Evolutionary conservation across 177 flowering plant species (phyloP).

Genomic region (Vitis hybrid): DNA sequence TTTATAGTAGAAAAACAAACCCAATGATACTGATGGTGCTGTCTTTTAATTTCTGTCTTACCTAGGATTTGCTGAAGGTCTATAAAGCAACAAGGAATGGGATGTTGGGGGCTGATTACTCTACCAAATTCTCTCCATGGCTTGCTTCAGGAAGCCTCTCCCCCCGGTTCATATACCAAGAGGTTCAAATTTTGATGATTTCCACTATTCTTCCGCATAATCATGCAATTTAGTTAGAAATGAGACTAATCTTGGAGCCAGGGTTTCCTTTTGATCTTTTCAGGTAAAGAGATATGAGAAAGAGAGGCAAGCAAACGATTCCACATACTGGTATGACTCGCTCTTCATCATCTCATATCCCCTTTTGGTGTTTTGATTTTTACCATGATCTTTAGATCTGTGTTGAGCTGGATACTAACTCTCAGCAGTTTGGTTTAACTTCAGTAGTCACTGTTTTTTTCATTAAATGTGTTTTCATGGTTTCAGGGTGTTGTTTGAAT

Average conservation of each 20-base stretch:
- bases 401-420: background rate
- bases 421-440: too few relatives aligned
- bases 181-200: conserved; percentile 37
- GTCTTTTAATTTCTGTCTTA: background rate
- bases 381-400: background rate
- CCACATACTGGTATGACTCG: conserved; percentile 80
- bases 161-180: conserved; percentile 75
- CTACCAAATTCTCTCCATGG: conserved; percentile 98
- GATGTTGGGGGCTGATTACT: conserved; percentile 90
- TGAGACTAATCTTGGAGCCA: conserved; percentile 1
- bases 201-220: background rate
- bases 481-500: conserved; percentile 89
- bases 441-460: background rate
- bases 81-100: conserved; percentile 92
- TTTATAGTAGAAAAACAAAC: background rate
- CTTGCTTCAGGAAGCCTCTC: conserved; percentile 89
- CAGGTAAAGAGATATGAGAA: conserved; percentile 91
- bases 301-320: conserved; percentile 69
- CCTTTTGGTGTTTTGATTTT: background rate
- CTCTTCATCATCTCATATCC: background rate
- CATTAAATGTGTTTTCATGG: conserved; percentile 4
- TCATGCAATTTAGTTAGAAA: background rate
- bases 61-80: conserved; percentile 61
- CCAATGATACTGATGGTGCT: background rate
- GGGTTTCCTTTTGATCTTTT: conserved; percentile 11